Evolutionary conservation across 1,139 yeast species (phyloP), one percentile per base, ranked within the genome.

Genomic region (Hyphopichia khmerensis): DNA sequence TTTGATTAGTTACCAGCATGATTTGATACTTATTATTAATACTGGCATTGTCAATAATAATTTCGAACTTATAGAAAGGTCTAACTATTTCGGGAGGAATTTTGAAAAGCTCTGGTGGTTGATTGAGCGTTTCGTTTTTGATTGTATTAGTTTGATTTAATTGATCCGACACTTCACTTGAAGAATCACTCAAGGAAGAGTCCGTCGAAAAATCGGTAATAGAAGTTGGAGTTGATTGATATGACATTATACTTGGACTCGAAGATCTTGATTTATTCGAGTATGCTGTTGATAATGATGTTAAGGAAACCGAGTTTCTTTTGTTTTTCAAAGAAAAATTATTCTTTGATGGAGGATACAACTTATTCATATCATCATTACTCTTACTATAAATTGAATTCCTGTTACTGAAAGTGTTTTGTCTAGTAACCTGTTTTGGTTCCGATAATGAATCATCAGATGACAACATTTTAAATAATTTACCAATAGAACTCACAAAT

Each of bases 11-110:
- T 8, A 26, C 7, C 21, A 34, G 41, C 54, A 61, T 50, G 29
- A 57, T 44, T 16, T 39, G 47, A 35, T 45, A 63, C 48, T 68
- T 75, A 26, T 62, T 67, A 37, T 70, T 66, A 39, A 73, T 53
- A 4, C 75, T 55, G 16, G 70, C 75, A 44, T 72, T 75, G 44
- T 76, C 77, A 36, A 71, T 55, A 2, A 69, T 60, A 31, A 79
- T 57, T 38, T 77, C 80, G 55, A 77, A 77, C 51, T 72, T 75
- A 54, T 64, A 75, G 14, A 66, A 50, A 9, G 81, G 82, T 35
- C 79, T 57, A 13, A 67, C 56, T 6, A 77, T 64, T 33, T 75
- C 79, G 2, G 83, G 82, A 0, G 78, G 72, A 13, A 68, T 55
- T 31, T 58, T 61, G 35, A 67, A 56, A 27, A 77, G 56, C 46